Evolutionary conservation across 208 protist genomes (phyloP).

Genomic region (Trypanosomatidae sp.): DNA sequence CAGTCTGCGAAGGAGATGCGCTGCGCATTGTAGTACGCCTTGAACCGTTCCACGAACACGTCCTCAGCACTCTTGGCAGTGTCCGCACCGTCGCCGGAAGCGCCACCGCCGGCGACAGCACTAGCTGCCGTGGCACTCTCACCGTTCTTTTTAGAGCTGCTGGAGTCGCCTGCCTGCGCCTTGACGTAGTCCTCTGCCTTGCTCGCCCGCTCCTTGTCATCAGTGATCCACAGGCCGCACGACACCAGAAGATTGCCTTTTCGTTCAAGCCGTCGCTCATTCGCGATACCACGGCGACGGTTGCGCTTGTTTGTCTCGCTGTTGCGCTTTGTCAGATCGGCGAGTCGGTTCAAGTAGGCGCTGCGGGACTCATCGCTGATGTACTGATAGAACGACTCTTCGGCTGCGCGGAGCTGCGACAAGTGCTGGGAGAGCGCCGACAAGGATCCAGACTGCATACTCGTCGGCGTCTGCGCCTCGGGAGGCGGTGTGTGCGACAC

Average conservation of each 20-base stretch:
- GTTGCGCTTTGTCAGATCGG: constrained; percentile 64
- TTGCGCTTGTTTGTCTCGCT: constrained; percentile 45
- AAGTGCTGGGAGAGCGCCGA: constrained; percentile 30
- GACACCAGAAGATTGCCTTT: constrained; percentile 70
- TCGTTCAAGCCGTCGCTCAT: constrained; percentile 53
- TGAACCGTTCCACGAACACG: constrained; percentile 28
- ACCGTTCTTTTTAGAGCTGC: constrained; percentile 14
- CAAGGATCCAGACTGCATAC: background rate
- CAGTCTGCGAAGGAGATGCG: constrained; percentile 20
- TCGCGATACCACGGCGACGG: constrained; percentile 60
- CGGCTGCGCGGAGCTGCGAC: constrained; percentile 37
- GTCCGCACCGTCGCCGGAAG: constrained; percentile 10
- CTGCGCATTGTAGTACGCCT: constrained; percentile 29
- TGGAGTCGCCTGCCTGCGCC: constrained; percentile 9
- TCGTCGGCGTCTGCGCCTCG: background rate
- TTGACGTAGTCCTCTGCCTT: constrained; percentile 56
- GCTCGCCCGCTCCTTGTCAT: constrained; percentile 58
- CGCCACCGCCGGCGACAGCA: background rate
- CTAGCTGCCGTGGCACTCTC: constrained; percentile 7
- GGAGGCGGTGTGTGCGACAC: constrained; percentile 16
- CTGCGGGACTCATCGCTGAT: constrained; percentile 57
- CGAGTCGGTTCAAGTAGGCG: constrained; percentile 55
- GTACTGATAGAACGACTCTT: constrained; percentile 62
- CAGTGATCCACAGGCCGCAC: constrained; percentile 66
- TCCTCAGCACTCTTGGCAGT: constrained; percentile 12